Percentiles rank a stretch among this genome's conserved stretches.
Evolutionary conservation across 2,329 filamentous ascomycete species (phyloP).

Genomic region (Colletotrichum sojae): DNA sequence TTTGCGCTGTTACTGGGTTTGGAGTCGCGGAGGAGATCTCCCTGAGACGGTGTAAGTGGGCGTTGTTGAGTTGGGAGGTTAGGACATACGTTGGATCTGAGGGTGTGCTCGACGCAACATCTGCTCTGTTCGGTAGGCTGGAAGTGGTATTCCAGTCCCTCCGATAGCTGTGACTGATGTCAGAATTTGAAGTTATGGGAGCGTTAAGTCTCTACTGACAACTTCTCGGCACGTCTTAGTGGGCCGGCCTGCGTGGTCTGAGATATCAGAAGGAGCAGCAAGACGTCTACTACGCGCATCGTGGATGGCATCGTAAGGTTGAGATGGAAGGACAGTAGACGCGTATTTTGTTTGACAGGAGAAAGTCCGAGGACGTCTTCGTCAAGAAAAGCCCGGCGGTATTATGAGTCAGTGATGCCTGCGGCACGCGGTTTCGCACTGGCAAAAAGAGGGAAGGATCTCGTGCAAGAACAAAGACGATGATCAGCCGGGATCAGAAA

Average conservation of each 20-base stretch:
- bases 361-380: conserved; percentile 1
- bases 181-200: background rate
- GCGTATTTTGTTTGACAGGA: background rate
- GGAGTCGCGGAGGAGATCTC: background rate
- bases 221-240: conserved; percentile 37
- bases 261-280: conserved; percentile 38
- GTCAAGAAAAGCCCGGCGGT: conserved; percentile 2
- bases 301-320: conserved; percentile 10
- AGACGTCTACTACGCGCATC: conserved; percentile 29
- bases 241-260: conserved; percentile 42
- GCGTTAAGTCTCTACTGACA: conserved; percentile 13
- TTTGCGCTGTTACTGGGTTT: background rate
- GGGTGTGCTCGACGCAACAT: background rate
- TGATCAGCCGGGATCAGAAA: conserved; percentile 21
- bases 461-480: conserved; percentile 14
- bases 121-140: background rate
- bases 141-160: conserved; percentile 33
- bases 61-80: background rate
- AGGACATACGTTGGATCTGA: conserved; percentile 16
- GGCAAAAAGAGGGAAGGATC: conserved; percentile 18
- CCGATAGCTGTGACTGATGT: conserved; percentile 1
- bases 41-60: conserved; percentile 17
- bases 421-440: background rate
- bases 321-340: background rate
- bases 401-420: conserved; percentile 19